phyloP scores from a whole-genome alignment of 176 grass and related monocot genomes.

The Elymus sibiricus region DNA sequence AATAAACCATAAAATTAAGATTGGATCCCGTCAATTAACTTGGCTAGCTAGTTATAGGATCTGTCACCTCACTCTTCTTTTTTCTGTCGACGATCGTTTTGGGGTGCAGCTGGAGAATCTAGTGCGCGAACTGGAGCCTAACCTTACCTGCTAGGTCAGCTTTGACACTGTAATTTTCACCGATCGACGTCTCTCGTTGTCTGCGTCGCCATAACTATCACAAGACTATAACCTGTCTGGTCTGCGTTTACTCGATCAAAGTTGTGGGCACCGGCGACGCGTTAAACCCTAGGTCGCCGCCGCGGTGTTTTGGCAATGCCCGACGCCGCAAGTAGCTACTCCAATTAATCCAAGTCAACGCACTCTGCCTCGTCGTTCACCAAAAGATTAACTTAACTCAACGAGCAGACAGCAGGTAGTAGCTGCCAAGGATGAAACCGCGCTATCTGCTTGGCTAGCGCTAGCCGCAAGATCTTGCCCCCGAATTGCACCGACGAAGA shows the following conservation, averaged over 20 bases:
- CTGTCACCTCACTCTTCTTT: no score
- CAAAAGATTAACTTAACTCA: background rate
- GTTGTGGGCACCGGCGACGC: background rate
- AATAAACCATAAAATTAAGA: no score
- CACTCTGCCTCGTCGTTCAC: background rate
- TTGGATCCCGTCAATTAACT: no score
- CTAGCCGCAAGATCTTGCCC: background rate
- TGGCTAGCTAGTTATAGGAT: no score
- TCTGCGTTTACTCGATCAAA: background rate
- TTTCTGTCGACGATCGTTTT: no score
- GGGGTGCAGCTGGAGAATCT: no score
- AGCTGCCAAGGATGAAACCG: background rate
- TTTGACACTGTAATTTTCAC: background rate
- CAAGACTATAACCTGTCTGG: background rate
- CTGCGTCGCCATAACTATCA: background rate
- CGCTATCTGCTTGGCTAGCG: background rate
- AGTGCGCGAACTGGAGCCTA: no score
- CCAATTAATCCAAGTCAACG: background rate
- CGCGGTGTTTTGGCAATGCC: background rate
- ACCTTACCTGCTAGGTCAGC: conserved; percentile 8
- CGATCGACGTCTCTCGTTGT: background rate
- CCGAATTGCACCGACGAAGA: background rate
- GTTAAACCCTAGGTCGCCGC: conserved; percentile 16
- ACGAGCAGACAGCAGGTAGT: no score
- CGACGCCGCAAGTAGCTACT: background rate